Evolutionary conservation across 768 basidiomycete genomes (phyloP).

Genomic region (Hydnomerulius pinastri): DNA sequence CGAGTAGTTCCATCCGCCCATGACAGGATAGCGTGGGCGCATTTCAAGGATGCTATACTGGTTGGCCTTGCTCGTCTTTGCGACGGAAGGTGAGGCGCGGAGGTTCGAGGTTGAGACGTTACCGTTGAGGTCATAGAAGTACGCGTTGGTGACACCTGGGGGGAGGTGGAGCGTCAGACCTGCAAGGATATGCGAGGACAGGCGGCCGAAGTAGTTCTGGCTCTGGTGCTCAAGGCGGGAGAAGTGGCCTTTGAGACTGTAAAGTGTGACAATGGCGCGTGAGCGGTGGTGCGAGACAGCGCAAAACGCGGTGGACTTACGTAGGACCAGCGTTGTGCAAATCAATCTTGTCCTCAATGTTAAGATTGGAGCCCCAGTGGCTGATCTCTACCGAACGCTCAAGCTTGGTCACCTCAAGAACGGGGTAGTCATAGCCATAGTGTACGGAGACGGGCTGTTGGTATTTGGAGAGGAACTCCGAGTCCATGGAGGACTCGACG

Average conservation of each 20-base stretch:
- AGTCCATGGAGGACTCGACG: conserved; percentile 61
- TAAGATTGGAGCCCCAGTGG: conserved; percentile 95
- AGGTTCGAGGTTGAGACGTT: conserved; percentile 95
- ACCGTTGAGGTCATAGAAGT: conserved; percentile 91
- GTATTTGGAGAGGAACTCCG: conserved; percentile 54
- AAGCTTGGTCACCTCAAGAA: conserved; percentile 73
- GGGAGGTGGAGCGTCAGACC: conserved; percentile 81
- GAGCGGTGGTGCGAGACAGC: not conserved
- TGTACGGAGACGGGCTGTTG: conserved; percentile 75
- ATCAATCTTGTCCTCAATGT: conserved; percentile 85
- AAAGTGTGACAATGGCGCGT: conserved; percentile 4
- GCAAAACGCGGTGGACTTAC: conserved; percentile 49
- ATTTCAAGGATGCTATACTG: conserved; percentile 77
- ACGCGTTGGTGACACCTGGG: conserved; percentile 74
- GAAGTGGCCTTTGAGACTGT: conserved; percentile 92
- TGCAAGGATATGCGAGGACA: conserved; percentile 70
- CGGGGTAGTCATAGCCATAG: conserved; percentile 80
- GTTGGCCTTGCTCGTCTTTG: conserved; percentile 53
- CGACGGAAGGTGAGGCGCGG: conserved; percentile 63
- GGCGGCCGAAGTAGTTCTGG: conserved; percentile 67
- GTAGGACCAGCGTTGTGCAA: conserved; percentile 88
- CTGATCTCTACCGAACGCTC: conserved; percentile 86
- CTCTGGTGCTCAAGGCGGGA: conserved; percentile 87
- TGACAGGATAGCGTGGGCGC: conserved; percentile 84
- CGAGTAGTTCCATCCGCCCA: conserved; percentile 97